These are phyloP conservation scores for Corylus avellana DNA, from an alignment of 306 rosid genomes.

Conservation along the genomic window DNA sequence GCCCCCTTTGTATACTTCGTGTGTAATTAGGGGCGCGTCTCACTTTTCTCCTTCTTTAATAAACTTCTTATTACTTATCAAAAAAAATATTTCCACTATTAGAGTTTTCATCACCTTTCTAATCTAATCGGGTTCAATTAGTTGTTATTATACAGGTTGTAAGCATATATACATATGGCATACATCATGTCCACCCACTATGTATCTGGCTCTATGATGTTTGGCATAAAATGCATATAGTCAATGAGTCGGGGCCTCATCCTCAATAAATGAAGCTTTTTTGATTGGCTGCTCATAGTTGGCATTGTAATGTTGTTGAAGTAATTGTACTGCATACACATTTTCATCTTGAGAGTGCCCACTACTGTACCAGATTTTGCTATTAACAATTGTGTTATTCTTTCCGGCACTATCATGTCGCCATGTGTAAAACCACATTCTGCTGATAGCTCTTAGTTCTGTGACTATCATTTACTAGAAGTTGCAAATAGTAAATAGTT, in stretches of 20 bases:
- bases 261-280: background rate
- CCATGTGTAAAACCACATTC: background rate
- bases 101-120: background rate
- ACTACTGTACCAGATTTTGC: background rate
- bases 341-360: background rate
- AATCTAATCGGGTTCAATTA: background rate
- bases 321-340: background rate
- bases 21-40: too few relatives aligned
- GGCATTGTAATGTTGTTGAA: background rate
- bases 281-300: background rate
- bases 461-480: background rate
- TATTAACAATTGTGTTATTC: background rate
- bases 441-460: background rate
- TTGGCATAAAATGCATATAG: background rate
- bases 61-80: background rate
- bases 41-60: too few relatives aligned
- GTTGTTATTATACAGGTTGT: background rate
- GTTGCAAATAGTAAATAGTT: constrained; percentile 3
- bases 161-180: background rate
- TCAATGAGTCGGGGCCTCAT: background rate
- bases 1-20: too few relatives aligned
- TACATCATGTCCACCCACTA: too few relatives aligned
- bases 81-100: background rate
- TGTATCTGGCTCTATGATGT: background rate
- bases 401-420: background rate